Evolutionary conservation across 176 grass and related monocot genomes (phyloP), one percentile per base, ranked within the genome.

Genomic region (Phyllostachys edulis): DNA sequence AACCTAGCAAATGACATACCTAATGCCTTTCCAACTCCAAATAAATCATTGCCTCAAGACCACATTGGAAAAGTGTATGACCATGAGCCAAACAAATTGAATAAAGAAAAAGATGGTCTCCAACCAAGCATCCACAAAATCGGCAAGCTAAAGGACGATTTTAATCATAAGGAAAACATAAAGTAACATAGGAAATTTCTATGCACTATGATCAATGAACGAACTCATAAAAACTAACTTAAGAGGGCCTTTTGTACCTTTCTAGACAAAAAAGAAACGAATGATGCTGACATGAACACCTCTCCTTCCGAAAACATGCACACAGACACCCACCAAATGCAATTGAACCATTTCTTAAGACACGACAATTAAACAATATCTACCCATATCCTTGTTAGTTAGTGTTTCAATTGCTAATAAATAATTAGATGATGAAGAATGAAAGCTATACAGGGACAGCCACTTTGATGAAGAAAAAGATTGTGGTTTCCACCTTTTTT

Each of bases 301-400:
- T 23, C 9, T 66, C 57, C 81, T 86, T 37, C 88, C 0, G 8
- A 49, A 90, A 83, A 73, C 84, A 87, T 5, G 84, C 74, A 62
- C 27, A 34, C 59, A 90, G 34, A 72, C 76, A 90, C 70, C 73
- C 79, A 66, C 88, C 84, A 68, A 87, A 79, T 79, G 68, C 74
- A 69, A 74, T 2, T 36, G 40, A 82, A 67, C 49, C 49, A 79
- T 79, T 79, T 83, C 63, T 68, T 57, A 73, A 79, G 29, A 67
- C 47, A 69, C 36, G 15, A 20, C 11, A 29, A 72, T 21, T 76
- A 73, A 67, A 67, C 5, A 27, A 20, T 20, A 72, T 57, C 7
- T 60, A 59, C 46, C 13, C 62, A 65, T 83, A 68, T 83, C 80
- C 57, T 24, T 78, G 73, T 78, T 83, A 39, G 64, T 51, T 73